These are phyloP conservation scores for Apiosordaria backusii DNA, from an alignment of 495 filamentous ascomycete species.

Conservation along the genomic window DNA sequence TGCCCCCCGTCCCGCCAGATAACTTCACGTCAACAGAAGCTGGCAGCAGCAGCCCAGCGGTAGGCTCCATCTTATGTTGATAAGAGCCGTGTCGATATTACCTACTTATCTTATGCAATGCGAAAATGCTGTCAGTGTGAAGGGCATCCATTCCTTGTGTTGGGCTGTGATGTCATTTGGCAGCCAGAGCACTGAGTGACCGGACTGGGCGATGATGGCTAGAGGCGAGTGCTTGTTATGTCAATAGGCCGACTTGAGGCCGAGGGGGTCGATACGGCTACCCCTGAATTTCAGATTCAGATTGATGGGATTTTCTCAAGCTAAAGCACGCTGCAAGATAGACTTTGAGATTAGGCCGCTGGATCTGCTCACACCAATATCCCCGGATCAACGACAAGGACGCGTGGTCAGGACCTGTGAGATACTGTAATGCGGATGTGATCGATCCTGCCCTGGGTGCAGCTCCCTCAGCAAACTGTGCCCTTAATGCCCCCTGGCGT, in stretches of 20 bases:
- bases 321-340: slow-evolving; percentile 3
- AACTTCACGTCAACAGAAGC: not conserved
- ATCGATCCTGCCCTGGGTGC: not conserved
- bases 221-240: not conserved
- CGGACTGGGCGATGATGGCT: not conserved
- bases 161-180: not conserved
- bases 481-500: not conserved
- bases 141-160: not conserved
- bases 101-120: not conserved
- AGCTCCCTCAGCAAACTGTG: not conserved
- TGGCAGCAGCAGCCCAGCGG: not conserved
- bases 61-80: not conserved
- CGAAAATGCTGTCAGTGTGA: not conserved
- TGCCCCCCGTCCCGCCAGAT: not conserved
- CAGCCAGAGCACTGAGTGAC: not conserved
- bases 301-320: not conserved
- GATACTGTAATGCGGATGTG: not conserved
- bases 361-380: not conserved
- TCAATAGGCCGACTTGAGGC: not conserved
- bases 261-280: not conserved
- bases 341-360: not conserved
- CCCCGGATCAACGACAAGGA: not conserved
- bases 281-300: not conserved
- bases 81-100: not conserved
- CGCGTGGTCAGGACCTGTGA: not conserved